A percentile compares a stretch with the other conserved stretches of the same genome.
phyloP scores from a whole-genome alignment of 2,329 filamentous ascomycete genomes.

The Hypoxylon sp. region DNA sequence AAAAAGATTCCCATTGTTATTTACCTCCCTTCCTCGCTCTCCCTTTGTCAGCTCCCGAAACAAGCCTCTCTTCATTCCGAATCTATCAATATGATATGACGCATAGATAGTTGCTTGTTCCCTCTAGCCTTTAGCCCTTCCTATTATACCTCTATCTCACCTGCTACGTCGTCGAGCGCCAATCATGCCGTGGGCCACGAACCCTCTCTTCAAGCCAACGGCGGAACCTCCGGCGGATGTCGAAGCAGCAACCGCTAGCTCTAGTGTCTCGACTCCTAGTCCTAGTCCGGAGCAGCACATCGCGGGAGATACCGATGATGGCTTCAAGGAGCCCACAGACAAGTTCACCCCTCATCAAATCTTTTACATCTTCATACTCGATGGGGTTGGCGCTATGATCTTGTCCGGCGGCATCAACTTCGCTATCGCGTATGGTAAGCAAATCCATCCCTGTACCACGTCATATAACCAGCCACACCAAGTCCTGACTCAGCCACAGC shows the following conservation, averaged over 20 bases:
- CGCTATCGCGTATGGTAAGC: constrained; percentile 64
- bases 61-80: constrained; percentile 9
- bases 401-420: constrained; percentile 68
- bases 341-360: constrained; percentile 61
- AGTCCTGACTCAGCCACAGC: constrained; percentile 53
- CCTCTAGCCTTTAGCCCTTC: constrained; percentile 14
- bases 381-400: constrained; percentile 64
- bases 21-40: constrained; percentile 4
- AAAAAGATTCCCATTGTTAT: constrained; percentile 11
- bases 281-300: constrained; percentile 24
- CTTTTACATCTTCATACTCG: constrained; percentile 65
- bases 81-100: constrained; percentile 38
- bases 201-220: constrained; percentile 46
- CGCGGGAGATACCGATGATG: constrained; percentile 19
- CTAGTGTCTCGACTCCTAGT: constrained; percentile 7
- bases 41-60: constrained; percentile 19
- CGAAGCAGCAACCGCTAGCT: constrained; percentile 31
- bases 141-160: neutral
- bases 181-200: constrained; percentile 50
- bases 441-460: constrained; percentile 1
- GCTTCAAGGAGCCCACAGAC: constrained; percentile 55
- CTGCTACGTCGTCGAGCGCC: neutral
- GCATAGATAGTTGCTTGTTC: constrained; percentile 13
- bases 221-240: constrained; percentile 36
- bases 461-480: constrained; percentile 4